Evolutionary conservation across 257 asterid genomes (phyloP).

Genomic region (Capsicum baccatum): DNA sequence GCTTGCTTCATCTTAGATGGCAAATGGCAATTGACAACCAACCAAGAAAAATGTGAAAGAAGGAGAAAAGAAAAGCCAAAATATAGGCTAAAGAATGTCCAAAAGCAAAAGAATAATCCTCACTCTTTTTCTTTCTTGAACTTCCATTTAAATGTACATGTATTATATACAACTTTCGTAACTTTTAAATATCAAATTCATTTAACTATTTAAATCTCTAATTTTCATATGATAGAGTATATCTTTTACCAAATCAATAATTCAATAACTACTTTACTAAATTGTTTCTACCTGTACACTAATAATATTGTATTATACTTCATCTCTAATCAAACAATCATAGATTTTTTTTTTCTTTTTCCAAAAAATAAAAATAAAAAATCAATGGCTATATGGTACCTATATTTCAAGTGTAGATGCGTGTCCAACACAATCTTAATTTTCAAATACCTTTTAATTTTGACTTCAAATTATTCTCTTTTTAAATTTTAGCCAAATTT

Average conservation of each 20-base stretch:
- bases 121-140: neutral
- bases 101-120: neutral
- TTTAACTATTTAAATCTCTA: neutral
- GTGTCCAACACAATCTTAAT: neutral
- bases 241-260: neutral
- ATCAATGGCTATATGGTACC: neutral
- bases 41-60: slow-evolving; percentile 9
- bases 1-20: too few relatives aligned
- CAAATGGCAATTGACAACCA: neutral
- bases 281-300: neutral
- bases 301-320: neutral
- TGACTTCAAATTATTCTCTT: neutral
- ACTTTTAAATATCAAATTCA: slow-evolving; percentile 8
- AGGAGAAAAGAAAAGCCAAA: slow-evolving; percentile 2
- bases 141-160: neutral
- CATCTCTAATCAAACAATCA: neutral
- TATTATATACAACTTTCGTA: neutral
- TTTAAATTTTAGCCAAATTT: neutral
- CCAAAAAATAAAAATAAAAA: neutral
- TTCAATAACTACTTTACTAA: neutral
- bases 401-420: neutral
- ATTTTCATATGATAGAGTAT: neutral
- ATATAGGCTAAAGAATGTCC: slow-evolving; percentile 14
- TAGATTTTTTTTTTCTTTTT: neutral
- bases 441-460: neutral